phyloP scores from a whole-genome alignment of 441 rosid genomes.

The Brassica hybrid region DNA sequence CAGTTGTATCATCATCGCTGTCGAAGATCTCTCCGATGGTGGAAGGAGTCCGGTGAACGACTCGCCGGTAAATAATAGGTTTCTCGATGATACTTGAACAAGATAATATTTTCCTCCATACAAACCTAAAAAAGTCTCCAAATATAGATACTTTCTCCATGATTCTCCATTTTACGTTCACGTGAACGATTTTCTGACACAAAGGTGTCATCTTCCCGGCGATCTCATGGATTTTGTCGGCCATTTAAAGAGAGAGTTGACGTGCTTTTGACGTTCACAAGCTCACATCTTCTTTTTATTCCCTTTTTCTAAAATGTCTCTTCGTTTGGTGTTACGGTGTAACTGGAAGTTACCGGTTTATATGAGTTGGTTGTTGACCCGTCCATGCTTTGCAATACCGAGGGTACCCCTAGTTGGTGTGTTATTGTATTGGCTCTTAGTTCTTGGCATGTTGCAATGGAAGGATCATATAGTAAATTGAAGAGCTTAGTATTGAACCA shows the following conservation, averaged over 20 bases:
- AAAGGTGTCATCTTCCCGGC: slow-evolving; percentile 58
- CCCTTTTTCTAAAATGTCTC: slow-evolving; percentile 7
- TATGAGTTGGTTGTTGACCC: slow-evolving; percentile 58
- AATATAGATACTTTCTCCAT: slow-evolving; percentile 60
- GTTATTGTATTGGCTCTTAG: slow-evolving; percentile 16
- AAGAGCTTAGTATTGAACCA: background rate
- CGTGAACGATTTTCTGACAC: slow-evolving; percentile 55
- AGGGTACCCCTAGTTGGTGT: slow-evolving; percentile 52
- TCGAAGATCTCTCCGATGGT: slow-evolving; percentile 35
- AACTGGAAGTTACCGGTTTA: slow-evolving; percentile 34
- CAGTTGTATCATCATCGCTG: slow-evolving; percentile 29
- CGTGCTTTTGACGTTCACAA: slow-evolving; percentile 21
- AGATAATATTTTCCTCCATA: slow-evolving; percentile 78
- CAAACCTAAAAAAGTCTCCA: slow-evolving; percentile 60
- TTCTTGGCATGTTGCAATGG: background rate
- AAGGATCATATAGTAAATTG: slow-evolving; percentile 46
- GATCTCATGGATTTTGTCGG: slow-evolving; percentile 45
- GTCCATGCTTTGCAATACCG: slow-evolving; percentile 37
- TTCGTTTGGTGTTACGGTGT: slow-evolving; percentile 31
- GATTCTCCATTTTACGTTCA: slow-evolving; percentile 59
- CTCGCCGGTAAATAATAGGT: slow-evolving; percentile 61
- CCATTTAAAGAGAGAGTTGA: slow-evolving; percentile 43
- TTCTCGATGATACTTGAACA: slow-evolving; percentile 63
- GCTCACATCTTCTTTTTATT: slow-evolving; percentile 8
- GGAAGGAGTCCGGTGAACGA: slow-evolving; percentile 52